These are phyloP conservation scores for Centaurea solstitialis DNA, from an alignment of 129 eudicot genomes.

Conservation along the genomic window DNA sequence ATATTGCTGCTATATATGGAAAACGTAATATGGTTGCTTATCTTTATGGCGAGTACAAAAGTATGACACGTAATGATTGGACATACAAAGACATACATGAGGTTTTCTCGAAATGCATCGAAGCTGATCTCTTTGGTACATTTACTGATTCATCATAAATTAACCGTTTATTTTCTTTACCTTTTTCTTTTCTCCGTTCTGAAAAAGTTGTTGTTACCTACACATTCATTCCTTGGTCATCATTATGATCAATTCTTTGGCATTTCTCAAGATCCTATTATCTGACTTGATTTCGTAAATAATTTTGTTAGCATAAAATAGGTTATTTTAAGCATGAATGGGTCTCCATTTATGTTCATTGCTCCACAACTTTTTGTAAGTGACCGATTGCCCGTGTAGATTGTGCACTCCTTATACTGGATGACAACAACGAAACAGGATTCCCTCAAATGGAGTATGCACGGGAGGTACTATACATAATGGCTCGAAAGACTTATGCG, in stretches of 20 bases:
- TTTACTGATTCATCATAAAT: background rate
- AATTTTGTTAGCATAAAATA: too few relatives aligned
- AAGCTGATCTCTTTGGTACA: conserved; percentile 7
- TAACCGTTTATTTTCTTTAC: too few relatives aligned
- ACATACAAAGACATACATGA: conserved; percentile 10
- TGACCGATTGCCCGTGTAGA: background rate
- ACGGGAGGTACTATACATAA: conserved; percentile 13
- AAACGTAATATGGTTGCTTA: conserved; percentile 22
- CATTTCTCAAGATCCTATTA: too few relatives aligned
- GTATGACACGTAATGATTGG: background rate
- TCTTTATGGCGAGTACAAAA: conserved; percentile 15
- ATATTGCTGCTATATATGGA: conserved; percentile 32
- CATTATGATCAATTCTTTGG: too few relatives aligned
- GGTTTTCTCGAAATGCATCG: conserved; percentile 22
- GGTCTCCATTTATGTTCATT: background rate
- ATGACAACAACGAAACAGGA: background rate
- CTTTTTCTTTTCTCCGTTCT: too few relatives aligned
- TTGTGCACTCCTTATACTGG: background rate
- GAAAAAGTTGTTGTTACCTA: background rate
- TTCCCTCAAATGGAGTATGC: conserved; percentile 17
- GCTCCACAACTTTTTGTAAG: background rate
- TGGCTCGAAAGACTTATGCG: conserved; percentile 35
- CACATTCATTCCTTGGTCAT: too few relatives aligned
- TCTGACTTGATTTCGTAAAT: background rate
- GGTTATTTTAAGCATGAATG: background rate